Evolutionary conservation across 2,329 filamentous ascomycete genomes (phyloP).

Genomic region (Curvularia sp.): DNA sequence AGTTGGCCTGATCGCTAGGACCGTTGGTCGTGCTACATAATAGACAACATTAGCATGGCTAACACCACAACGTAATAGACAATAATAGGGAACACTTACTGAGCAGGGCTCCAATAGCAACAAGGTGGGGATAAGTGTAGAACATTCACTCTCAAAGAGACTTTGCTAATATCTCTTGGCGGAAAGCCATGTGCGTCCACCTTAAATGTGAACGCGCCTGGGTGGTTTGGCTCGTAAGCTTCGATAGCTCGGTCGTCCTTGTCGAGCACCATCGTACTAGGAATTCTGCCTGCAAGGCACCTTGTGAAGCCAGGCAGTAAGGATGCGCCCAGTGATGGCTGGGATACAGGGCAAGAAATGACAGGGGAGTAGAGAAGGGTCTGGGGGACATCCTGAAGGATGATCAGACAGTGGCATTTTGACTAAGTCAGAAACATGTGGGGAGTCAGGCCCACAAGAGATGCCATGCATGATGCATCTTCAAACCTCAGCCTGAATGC

Average conservation of each 20-base stretch:
- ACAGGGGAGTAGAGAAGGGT: too few relatives aligned
- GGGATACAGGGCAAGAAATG: too few relatives aligned
- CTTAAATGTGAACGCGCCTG: constrained; percentile 6
- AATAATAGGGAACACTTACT: constrained; percentile 33
- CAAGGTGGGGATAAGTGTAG: constrained; percentile 32
- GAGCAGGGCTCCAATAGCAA: constrained; percentile 21
- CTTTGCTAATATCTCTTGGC: background rate
- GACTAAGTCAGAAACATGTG: too few relatives aligned
- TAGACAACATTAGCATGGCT: constrained; percentile 3
- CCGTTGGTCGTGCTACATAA: constrained; percentile 25
- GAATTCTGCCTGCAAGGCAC: constrained; percentile 28
- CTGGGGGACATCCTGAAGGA: too few relatives aligned
- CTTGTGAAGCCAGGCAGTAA: constrained; percentile 28
- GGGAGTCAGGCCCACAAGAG: too few relatives aligned
- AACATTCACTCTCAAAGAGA: constrained; percentile 16
- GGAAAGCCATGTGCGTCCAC: constrained; percentile 30
- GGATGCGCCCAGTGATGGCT: too few relatives aligned
- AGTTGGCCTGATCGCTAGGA: constrained; percentile 32
- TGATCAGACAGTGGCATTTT: too few relatives aligned
- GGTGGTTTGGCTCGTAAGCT: constrained; percentile 25
- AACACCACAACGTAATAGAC: too few relatives aligned
- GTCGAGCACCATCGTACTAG: constrained; percentile 26
- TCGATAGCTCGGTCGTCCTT: constrained; percentile 19
- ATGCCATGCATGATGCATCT: too few relatives aligned
- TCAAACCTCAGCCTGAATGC: too few relatives aligned